A percentile compares a stretch with the other conserved stretches of the same genome.
Conservation (phyloP, 371 early-diverging fungal species). For the Zopfochytrium polystomum region DNA sequence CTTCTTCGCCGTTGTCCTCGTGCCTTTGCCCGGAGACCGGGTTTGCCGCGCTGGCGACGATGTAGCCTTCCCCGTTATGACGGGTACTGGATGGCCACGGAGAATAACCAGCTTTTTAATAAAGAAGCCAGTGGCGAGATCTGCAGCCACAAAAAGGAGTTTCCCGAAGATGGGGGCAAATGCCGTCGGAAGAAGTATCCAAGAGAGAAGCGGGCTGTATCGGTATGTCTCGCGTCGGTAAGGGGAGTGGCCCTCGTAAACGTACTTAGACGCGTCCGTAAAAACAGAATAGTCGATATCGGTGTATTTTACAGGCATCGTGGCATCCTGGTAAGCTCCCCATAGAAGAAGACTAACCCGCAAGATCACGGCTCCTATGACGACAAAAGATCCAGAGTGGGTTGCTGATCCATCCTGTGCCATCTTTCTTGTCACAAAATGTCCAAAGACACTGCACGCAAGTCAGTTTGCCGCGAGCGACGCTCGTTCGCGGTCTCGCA, state of each 20-base stretch:
- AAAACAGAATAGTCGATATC: slow-evolving; percentile 97
- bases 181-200: slow-evolving; percentile 72
- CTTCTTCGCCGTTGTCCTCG: too few species aligned
- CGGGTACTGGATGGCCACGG: not conserved
- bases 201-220: slow-evolving; percentile 92
- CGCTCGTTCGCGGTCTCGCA: too few species aligned
- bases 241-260: slow-evolving; percentile 72
- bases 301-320: slow-evolving; percentile 87
- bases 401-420: too few species aligned
- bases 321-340: slow-evolving; percentile 80
- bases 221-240: slow-evolving; percentile 91
- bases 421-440: too few species aligned
- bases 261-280: slow-evolving; percentile 84
- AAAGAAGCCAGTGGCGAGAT: slow-evolving; percentile 55
- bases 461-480: too few species aligned
- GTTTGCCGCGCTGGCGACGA: not conserved
- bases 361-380: too few species aligned
- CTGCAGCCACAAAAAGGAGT: slow-evolving; percentile 78
- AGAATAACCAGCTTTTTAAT: slow-evolving; percentile 36
- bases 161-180: slow-evolving; percentile 73
- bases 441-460: too few species aligned
- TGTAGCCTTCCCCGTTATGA: not conserved
- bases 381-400: too few species aligned
- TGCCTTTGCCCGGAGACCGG: too few species aligned
- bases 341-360: slow-evolving; percentile 69